Conservation (phyloP, 2,329 filamentous ascomycete species). For the Alternaria gaisen region DNA sequence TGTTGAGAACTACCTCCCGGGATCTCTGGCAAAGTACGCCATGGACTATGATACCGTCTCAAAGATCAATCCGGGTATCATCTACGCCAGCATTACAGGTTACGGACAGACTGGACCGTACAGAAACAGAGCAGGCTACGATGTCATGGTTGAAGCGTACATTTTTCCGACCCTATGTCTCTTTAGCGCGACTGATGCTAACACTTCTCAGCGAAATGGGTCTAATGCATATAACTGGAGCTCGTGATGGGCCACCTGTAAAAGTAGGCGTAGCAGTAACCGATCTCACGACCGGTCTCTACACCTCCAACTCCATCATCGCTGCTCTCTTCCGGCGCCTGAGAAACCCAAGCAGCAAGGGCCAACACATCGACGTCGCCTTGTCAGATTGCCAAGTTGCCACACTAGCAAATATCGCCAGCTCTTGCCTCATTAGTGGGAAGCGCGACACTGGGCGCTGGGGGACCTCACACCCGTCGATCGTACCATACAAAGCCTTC, state of each 20-base stretch:
- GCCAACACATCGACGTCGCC: slow-evolving; percentile 91
- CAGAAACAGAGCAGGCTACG: slow-evolving; percentile 86
- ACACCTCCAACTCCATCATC: slow-evolving; percentile 95
- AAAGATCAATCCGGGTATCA: slow-evolving; percentile 82
- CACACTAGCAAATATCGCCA: slow-evolving; percentile 93
- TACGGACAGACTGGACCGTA: slow-evolving; percentile 97
- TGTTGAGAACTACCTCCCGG: slow-evolving; percentile 96
- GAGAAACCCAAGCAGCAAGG: slow-evolving; percentile 71
- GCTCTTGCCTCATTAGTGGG: slow-evolving; percentile 87
- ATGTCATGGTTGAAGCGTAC: slow-evolving; percentile 96
- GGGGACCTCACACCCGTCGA: slow-evolving; percentile 98
- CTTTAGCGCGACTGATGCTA: slow-evolving; percentile 12
- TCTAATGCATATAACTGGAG: slow-evolving; percentile 97
- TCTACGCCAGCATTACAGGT: slow-evolving; percentile 96
- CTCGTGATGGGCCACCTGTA: slow-evolving; percentile 85
- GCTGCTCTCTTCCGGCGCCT: slow-evolving; percentile 82
- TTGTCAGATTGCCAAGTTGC: slow-evolving; percentile 95
- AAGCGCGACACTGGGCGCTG: slow-evolving; percentile 88
- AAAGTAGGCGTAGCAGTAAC: slow-evolving; percentile 98
- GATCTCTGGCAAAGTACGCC: slow-evolving; percentile 85
- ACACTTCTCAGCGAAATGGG: slow-evolving; percentile 74
- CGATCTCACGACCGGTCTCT: slow-evolving; percentile 92
- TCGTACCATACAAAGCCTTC: slow-evolving; percentile 92
- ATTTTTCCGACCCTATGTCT: slow-evolving; percentile 24
- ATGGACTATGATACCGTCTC: slow-evolving; percentile 86